Evolutionary conservation across 1,139 yeast genomes (phyloP), one percentile per base, ranked within the genome.

Genomic region (Blastobotrys ciferrii): DNA sequence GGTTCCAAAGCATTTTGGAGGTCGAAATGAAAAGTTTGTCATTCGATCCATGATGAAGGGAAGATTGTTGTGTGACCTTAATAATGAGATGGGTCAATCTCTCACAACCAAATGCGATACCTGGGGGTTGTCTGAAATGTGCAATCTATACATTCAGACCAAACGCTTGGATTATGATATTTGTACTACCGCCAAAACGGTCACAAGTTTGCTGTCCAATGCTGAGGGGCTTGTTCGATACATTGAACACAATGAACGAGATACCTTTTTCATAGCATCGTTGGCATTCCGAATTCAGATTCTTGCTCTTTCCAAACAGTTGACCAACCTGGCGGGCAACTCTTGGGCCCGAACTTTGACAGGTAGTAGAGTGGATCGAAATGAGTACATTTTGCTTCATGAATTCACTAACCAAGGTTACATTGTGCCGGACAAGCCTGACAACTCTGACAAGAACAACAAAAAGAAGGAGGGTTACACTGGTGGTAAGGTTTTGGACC

Each of bases 401-500:
- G 98, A 94, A 68, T 94, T 94, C 68, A 76, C 82, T 28, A 81
- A 84, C 62, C 82, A 84, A 61, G 83, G 84, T 9, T 92, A 77
- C 62, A 82, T 94, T 59, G 87, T 89, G 4, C 98, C 98, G 1
- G 98, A 92, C 63, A 88, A 87, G 64, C 48, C 47, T 4, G 9
- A 23, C n/a, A 33, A 42, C 19, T 28, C 30, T 20, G 50, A 43
- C n/a, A 50, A 48, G 32, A 37, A 81, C 61, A 76, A 77, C 33
- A 49, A 48, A 42, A 82, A 81, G 64, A 82, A 81, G 59, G 87
- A 87, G 64, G 89, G 89, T 65, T 94, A 74, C 67, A 91, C 87
- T 67, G 99, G 99, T 74, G 97, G 99, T 64, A 77, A 88, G 59
- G 99, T 94, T 40, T 87, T 94, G 67, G 98, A 92, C 56, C 99